A percentile compares a stretch with the other conserved stretches of the same genome.
Evolutionary conservation across 1,139 yeast genomes (phyloP).

Genomic region (Diutina rugosa): DNA sequence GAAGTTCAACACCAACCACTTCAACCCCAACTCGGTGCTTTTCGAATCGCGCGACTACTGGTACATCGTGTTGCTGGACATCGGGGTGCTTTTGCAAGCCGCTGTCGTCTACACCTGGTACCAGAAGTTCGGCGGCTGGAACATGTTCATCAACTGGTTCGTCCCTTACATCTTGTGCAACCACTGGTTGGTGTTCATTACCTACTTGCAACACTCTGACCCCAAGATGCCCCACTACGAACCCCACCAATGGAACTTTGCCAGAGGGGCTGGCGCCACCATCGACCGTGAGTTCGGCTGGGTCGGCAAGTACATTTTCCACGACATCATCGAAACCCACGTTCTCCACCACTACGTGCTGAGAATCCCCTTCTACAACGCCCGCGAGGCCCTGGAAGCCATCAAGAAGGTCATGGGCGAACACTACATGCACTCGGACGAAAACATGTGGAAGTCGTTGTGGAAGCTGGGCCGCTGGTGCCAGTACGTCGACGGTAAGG

Average conservation of each 20-base stretch:
- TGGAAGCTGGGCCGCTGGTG: conserved; percentile 46
- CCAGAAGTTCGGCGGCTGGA: conserved; percentile 33
- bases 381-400: conserved; percentile 45
- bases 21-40: conserved; percentile 39
- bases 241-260: conserved; percentile 46
- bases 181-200: conserved; percentile 55
- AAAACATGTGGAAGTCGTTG: conserved; percentile 44
- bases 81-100: conserved; percentile 33
- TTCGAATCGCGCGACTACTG: conserved; percentile 44
- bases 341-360: conserved; percentile 51
- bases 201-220: conserved; percentile 50
- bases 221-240: conserved; percentile 46
- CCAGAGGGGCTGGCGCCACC: conserved; percentile 57
- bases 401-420: conserved; percentile 49
- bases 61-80: conserved; percentile 39
- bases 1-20: conserved; percentile 45
- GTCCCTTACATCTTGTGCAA: conserved; percentile 45
- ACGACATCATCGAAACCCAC: conserved; percentile 53
- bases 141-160: conserved; percentile 37
- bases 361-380: conserved; percentile 51
- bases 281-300: conserved; percentile 53
- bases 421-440: conserved; percentile 39
- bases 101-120: conserved; percentile 35
- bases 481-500: conserved; percentile 28
- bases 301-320: conserved; percentile 44